Evolutionary conservation across 108 stramenopile species (phyloP).

Genomic region (Fragilariopsis cylindrus): DNA sequence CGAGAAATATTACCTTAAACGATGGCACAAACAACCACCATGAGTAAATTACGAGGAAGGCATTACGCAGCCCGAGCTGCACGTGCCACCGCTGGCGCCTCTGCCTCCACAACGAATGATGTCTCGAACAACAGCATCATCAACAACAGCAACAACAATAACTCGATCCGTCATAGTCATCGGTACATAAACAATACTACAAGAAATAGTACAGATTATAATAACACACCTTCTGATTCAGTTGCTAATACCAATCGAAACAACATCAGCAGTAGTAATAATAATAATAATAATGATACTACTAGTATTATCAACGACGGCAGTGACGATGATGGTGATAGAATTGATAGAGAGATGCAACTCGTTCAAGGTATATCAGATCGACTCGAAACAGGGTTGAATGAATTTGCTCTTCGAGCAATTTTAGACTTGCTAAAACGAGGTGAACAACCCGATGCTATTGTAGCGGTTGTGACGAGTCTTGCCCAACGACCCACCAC

Average conservation of each 20-base stretch:
- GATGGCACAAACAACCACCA: neutral
- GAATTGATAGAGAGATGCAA: slow-evolving; percentile 6
- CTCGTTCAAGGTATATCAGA: slow-evolving; percentile 31
- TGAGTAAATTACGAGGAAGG: neutral
- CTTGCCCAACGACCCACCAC: slow-evolving; percentile 11
- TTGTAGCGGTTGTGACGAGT: slow-evolving; percentile 37
- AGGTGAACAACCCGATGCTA: slow-evolving; percentile 41
- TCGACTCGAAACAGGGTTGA: slow-evolving; percentile 45
- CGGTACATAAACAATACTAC: no score
- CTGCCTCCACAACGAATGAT: no score
- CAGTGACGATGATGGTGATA: neutral
- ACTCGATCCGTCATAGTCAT: no score
- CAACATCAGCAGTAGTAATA: neutral
- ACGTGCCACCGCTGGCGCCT: no score
- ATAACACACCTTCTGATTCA: no score
- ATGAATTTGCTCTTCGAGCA: slow-evolving; percentile 28
- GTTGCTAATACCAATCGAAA: neutral
- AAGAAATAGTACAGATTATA: no score
- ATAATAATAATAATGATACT: neutral
- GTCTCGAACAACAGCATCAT: no score
- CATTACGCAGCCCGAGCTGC: neutral
- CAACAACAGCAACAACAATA: no score
- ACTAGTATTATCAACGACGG: neutral
- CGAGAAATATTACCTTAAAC: neutral
- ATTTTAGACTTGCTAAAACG: slow-evolving; percentile 34